These are phyloP conservation scores for Dioszegia aurantiaca DNA, from an alignment of 768 basidiomycete species.

Conservation along the genomic window DNA sequence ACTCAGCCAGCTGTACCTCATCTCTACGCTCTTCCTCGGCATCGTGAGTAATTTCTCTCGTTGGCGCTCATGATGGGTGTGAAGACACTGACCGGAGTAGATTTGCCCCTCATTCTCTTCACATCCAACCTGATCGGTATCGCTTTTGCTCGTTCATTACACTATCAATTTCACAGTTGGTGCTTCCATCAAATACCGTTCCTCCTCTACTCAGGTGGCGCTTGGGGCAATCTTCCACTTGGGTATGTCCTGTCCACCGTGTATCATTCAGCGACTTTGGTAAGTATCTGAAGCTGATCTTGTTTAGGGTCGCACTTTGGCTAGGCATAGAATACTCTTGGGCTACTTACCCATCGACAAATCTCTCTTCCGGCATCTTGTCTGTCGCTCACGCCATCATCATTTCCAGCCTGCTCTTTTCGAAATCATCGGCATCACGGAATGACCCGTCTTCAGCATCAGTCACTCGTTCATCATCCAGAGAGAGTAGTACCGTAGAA, in stretches of 20 bases:
- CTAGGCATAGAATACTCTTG: constrained; percentile 74
- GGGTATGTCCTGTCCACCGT: constrained; percentile 16
- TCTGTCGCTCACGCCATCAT: constrained; percentile 59
- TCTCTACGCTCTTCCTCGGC: constrained; percentile 57
- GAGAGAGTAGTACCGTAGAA: neutral
- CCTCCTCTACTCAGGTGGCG: constrained; percentile 62
- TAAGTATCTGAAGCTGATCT: neutral
- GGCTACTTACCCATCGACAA: constrained; percentile 82
- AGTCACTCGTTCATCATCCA: neutral
- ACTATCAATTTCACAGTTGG: constrained; percentile 99
- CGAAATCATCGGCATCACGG: neutral
- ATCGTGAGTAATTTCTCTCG: no score
- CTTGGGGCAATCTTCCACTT: constrained; percentile 59
- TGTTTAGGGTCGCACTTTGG: constrained; percentile 62
- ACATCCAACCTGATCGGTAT: constrained; percentile 91
- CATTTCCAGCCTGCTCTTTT: constrained; percentile 54
- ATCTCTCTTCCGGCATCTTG: constrained; percentile 62
- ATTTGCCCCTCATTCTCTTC: constrained; percentile 74
- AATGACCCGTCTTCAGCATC: neutral
- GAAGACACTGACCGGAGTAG: constrained; percentile 54
- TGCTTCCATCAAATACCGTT: constrained; percentile 88
- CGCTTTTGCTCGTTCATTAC: constrained; percentile 84
- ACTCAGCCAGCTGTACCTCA: constrained; percentile 60
- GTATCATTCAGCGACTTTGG: neutral
- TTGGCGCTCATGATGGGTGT: no score